Conservation (phyloP, 768 basidiomycete genomes). For the Multifurca ochricompacta region DNA sequence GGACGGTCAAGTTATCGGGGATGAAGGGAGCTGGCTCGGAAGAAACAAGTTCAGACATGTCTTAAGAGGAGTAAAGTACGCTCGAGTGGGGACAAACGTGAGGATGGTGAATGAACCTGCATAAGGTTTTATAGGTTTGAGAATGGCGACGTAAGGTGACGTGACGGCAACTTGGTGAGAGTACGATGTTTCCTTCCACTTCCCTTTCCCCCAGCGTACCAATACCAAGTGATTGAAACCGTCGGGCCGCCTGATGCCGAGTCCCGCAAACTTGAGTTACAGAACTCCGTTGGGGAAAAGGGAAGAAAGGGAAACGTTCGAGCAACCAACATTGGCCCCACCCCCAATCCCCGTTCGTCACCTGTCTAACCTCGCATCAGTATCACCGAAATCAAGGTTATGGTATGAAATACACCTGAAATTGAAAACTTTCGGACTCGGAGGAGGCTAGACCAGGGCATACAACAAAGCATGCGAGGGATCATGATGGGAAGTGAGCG, state of each 20-base stretch:
- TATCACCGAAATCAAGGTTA: neutral
- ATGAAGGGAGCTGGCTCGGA: slow-evolving; percentile 33
- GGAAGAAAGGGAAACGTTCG: no score
- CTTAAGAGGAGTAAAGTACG: neutral
- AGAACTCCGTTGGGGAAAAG: slow-evolving; percentile 3
- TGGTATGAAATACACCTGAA: neutral
- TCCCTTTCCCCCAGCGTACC: no score
- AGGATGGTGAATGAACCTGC: neutral
- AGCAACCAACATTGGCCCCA: neutral
- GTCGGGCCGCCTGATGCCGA: neutral
- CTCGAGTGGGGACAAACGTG: slow-evolving; percentile 2
- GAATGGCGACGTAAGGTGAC: neutral
- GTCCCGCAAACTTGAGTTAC: neutral
- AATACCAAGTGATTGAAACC: neutral
- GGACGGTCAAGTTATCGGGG: slow-evolving; percentile 55
- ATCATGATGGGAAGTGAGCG: neutral
- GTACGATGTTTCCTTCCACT: neutral
- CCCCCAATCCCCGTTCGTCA: neutral
- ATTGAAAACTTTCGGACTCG: neutral
- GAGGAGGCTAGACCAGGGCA: neutral
- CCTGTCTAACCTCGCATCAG: neutral
- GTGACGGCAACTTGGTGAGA: neutral
- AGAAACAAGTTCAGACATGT: slow-evolving; percentile 23
- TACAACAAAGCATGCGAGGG: neutral
- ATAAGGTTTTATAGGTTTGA: slow-evolving; percentile 1